phyloP scores from a whole-genome alignment of 2,329 filamentous ascomycete species.

The Phaeosphaeriaceae sp. region DNA sequence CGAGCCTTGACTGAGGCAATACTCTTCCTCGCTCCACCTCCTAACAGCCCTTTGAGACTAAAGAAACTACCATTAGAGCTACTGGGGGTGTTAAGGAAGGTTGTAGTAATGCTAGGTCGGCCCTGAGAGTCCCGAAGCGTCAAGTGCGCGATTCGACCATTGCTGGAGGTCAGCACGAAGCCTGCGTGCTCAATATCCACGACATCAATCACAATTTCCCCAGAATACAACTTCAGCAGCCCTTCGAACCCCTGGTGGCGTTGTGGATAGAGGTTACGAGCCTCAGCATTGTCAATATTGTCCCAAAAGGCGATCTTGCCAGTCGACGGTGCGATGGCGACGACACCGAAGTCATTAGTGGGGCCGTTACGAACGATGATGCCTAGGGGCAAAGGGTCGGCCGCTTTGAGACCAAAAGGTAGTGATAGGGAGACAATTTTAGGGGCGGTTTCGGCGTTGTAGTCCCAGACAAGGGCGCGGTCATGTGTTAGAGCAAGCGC shows the following conservation, averaged over 20 bases:
- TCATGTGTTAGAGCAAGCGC: constrained; percentile 81
- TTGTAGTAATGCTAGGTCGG: constrained; percentile 77
- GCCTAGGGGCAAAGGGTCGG: constrained; percentile 80
- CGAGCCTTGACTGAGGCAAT: constrained; percentile 81
- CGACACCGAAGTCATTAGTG: constrained; percentile 79
- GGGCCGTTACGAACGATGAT: constrained; percentile 81
- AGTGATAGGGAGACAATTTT: constrained; percentile 77
- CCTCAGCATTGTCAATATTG: constrained; percentile 86
- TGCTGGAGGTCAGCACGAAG: constrained; percentile 84
- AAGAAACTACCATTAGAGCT: constrained; percentile 73
- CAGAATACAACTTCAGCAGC: constrained; percentile 74
- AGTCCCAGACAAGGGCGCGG: constrained; percentile 90
- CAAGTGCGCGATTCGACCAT: constrained; percentile 84
- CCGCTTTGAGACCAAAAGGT: constrained; percentile 71
- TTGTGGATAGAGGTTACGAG: constrained; percentile 81
- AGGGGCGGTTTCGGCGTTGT: constrained; percentile 68
- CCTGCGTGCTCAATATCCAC: constrained; percentile 86
- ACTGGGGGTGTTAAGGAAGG: constrained; percentile 71
- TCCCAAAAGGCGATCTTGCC: constrained; percentile 96
- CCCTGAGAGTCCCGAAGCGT: constrained; percentile 86
- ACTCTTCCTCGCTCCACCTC: constrained; percentile 73
- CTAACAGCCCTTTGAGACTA: constrained; percentile 78
- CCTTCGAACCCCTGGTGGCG: constrained; percentile 81
- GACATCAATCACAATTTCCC: constrained; percentile 78
- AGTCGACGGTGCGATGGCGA: constrained; percentile 81